Conservation (phyloP, 176 grass and related monocot species). For the Guadua angustifolia region DNA sequence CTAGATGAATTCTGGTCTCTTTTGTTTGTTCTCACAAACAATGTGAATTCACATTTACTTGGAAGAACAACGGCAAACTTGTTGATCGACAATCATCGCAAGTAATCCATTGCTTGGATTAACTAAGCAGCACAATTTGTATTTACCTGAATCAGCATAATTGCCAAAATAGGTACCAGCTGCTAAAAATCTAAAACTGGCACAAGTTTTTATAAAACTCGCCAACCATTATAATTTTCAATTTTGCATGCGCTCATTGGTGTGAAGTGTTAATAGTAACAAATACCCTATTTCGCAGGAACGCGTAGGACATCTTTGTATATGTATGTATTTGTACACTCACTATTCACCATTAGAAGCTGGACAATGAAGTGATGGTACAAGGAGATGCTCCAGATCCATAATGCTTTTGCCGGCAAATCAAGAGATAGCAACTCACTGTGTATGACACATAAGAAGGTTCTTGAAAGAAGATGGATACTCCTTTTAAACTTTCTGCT, state of each 20-base stretch:
- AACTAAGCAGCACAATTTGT: background rate
- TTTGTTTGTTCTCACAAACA: background rate
- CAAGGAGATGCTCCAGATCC: too few species aligned
- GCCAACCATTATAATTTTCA: background rate
- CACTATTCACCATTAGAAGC: too few species aligned
- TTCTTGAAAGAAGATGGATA: too few species aligned
- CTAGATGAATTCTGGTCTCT: too few species aligned
- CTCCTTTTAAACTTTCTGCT: too few species aligned
- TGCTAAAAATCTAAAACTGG: background rate
- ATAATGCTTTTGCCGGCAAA: too few species aligned
- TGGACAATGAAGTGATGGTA: too few species aligned
- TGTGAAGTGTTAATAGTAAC: background rate
- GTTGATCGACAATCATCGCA: background rate
- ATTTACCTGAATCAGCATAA: background rate
- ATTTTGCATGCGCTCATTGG: too few species aligned
- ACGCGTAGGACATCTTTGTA: too few species aligned
- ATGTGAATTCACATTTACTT: background rate
- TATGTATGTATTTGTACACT: too few species aligned
- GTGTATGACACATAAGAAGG: too few species aligned
- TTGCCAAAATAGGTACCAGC: background rate
- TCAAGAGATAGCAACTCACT: too few species aligned
- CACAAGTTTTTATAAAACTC: background rate
- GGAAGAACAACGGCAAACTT: background rate
- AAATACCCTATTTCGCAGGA: background rate
- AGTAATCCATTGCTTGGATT: background rate